Conservation (phyloP, 345 rosid species). For the Citrus sp. region DNA sequence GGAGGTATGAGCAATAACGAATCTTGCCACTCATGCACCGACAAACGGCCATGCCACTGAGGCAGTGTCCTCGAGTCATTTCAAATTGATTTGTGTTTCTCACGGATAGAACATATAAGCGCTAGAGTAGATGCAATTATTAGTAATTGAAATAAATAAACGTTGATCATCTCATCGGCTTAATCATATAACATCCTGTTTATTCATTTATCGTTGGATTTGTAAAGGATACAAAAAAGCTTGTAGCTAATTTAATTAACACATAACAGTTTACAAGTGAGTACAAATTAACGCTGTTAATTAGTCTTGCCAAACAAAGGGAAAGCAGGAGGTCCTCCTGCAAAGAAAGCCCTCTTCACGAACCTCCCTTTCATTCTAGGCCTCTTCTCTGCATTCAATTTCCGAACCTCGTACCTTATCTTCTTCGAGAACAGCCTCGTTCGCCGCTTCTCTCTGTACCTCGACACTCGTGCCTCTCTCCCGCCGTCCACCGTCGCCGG, state of each 20-base stretch:
- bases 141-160: background rate
- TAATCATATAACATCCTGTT: background rate
- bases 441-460: constrained; percentile 85
- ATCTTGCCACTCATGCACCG: background rate
- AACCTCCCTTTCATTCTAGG: constrained; percentile 98
- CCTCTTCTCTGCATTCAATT: constrained; percentile 89
- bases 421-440: constrained; percentile 91
- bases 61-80: background rate
- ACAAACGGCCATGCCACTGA: background rate
- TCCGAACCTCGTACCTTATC: constrained; percentile 94
- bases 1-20: background rate
- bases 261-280: background rate
- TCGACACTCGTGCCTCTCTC: constrained; percentile 79
- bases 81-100: background rate
- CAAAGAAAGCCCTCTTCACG: constrained; percentile 64
- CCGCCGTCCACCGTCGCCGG: constrained; percentile 46
- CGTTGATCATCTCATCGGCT: background rate
- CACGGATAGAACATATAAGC: background rate
- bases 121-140: background rate
- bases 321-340: constrained; percentile 25
- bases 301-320: constrained; percentile 19
- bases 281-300: background rate
- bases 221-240: background rate
- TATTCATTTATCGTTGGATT: background rate
- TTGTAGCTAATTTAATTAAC: background rate